Base-by-base conservation (phyloP, 352 stramenopile species). In the Globisporangium barbulae region DNA sequence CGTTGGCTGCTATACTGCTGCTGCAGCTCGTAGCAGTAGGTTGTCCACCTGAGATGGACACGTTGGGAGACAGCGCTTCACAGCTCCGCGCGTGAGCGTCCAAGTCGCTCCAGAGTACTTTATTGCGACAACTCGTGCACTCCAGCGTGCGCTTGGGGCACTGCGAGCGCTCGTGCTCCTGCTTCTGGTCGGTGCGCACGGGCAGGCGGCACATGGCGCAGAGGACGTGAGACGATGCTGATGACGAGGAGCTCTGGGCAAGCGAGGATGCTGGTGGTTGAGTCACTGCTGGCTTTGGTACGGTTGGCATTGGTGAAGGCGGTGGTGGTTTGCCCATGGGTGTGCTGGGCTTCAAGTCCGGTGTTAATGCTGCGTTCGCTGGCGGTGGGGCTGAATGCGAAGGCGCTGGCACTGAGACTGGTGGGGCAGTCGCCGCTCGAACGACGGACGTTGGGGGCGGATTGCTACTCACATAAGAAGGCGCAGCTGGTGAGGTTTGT, bases 121-220 rank as follows among this genome's bases (percentile, higher is more conserved):
- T 71, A 12, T 56, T 33, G n/a, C 72, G 63, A 28, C 81, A 89
- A 7, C 67, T 72, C 1, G 63, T 19, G 35, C 79, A 91, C 6
- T 66, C 64, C 1, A 84, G 62, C 9, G 75, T 72, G 31, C 81
- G 74, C 44, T 86, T 85, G n/a, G 80, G 65, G 39, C 83, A 93
- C 41, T 81, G 76, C 0, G 70, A 69, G 45, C 68, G 63, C 59
- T 88, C 83, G 60, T 93, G 83, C 45, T 90, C 78, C 1, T 41
- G n/a, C 8, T 79, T 73, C 37, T 72, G 54, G 55, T 88, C 75
- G 0, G 70, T 73, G 10, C 76, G 76, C 31, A 91, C 65, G 1
- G 79, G 82, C 3, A 91, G 66, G 3, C 75, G 73, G 21, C 82
- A 91, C 30, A 77, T 63, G 1, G 64, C 65, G 53, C 82, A 91